Conservation (phyloP, 2,329 filamentous ascomycete genomes). For the Dothiorella sarmentorum region DNA sequence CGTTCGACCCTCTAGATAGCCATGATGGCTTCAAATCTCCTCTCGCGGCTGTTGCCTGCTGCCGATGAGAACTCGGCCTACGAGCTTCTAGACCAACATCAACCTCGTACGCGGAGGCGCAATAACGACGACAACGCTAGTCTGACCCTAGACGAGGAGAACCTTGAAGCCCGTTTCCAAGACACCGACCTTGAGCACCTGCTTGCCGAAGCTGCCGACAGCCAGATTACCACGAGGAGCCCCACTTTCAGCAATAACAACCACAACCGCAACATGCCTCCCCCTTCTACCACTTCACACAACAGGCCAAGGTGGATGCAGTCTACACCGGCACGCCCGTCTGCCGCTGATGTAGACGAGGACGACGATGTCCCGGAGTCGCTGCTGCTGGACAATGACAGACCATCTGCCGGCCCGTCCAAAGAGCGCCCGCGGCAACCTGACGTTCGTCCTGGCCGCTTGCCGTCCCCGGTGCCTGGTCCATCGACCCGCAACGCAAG, state of each 20-base stretch:
- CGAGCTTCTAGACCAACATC: slow-evolving; percentile 26
- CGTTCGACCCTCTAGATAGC: neutral
- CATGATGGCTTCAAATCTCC: slow-evolving; percentile 50
- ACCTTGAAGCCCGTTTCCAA: slow-evolving; percentile 49
- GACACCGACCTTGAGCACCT: slow-evolving; percentile 57
- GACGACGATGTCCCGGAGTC: slow-evolving; percentile 64
- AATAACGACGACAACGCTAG: slow-evolving; percentile 43
- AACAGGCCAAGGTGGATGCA: slow-evolving; percentile 17
- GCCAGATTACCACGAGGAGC: slow-evolving; percentile 46
- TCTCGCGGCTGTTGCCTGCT: slow-evolving; percentile 52
- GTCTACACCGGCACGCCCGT: slow-evolving; percentile 21
- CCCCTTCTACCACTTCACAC: neutral
- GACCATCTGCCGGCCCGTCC: slow-evolving; percentile 28
- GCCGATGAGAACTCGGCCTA: slow-evolving; percentile 46
- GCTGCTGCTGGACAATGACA: slow-evolving; percentile 55
- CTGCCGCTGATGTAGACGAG: slow-evolving; percentile 37
- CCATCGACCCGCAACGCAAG: slow-evolving; percentile 42
- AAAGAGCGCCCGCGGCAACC: slow-evolving; percentile 22
- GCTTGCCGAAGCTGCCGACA: slow-evolving; percentile 50
- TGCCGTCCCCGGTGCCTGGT: slow-evolving; percentile 42
- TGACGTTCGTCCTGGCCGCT: slow-evolving; percentile 22
- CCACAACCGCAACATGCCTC: slow-evolving; percentile 20
- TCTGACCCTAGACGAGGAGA: slow-evolving; percentile 50
- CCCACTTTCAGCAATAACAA: slow-evolving; percentile 35
- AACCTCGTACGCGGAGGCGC: slow-evolving; percentile 24